Percentiles rank a stretch among this genome's conserved stretches.
Evolutionary conservation across 2,329 filamentous ascomycete species (phyloP).

Genomic region (Ceratocystis ficicola): DNA sequence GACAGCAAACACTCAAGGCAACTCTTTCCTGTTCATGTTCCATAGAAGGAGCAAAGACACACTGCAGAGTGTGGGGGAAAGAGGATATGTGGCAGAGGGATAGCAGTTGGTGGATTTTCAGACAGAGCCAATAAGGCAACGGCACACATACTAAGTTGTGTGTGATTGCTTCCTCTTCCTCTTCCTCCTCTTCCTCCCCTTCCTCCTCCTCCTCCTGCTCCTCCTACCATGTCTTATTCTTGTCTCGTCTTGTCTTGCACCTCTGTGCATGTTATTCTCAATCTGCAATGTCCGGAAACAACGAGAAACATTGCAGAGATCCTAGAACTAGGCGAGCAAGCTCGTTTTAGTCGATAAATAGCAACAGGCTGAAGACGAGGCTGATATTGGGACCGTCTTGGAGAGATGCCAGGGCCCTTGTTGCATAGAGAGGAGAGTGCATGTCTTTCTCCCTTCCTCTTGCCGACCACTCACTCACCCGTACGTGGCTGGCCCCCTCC

Average conservation of each 20-base stretch:
- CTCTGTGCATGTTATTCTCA: not conserved
- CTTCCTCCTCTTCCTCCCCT: no score
- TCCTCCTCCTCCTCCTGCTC: no score
- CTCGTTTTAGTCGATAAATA: conserved; percentile 13
- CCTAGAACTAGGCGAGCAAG: not conserved
- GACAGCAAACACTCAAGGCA: not conserved
- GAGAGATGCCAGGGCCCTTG: conserved; percentile 3
- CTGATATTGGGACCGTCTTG: not conserved
- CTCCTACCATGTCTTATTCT: not conserved
- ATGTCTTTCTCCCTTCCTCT: not conserved
- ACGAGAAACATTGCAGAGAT: conserved; percentile 8
- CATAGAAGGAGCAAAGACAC: not conserved
- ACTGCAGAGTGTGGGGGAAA: not conserved
- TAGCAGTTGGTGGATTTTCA: not conserved
- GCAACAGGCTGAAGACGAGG: conserved; percentile 14
- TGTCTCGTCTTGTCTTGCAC: conserved; percentile 1
- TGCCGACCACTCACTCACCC: not conserved
- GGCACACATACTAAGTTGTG: not conserved
- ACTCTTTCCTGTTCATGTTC: not conserved
- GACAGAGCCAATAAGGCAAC: not conserved
- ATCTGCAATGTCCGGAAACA: conserved; percentile 10
- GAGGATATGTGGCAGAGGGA: not conserved
- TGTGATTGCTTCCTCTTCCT: not conserved
- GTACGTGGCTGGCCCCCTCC: not conserved
- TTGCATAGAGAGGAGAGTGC: not conserved